phyloP scores from a whole-genome alignment of 228 moss, liverwort and hornwort species.

The Sphagnum fallax region DNA sequence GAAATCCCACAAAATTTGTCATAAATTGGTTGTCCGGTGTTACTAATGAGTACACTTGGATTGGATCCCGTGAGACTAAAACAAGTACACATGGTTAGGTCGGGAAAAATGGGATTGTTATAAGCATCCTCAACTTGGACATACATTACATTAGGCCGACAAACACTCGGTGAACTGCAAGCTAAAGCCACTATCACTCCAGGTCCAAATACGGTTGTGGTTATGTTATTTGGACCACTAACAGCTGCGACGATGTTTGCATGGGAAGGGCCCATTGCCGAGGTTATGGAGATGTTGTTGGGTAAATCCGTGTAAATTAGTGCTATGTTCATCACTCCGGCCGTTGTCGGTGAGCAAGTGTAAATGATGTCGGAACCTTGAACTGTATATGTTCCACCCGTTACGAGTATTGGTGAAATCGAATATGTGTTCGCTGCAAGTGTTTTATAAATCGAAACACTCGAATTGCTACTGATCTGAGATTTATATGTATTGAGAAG shows the following conservation, averaged over 20 bases:
- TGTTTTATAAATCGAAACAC: constrained; percentile 12
- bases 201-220: constrained; percentile 20
- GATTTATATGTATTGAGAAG: constrained; percentile 16
- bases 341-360: constrained; percentile 15
- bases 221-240: constrained; percentile 5
- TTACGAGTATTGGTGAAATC: neutral
- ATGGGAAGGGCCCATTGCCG: constrained; percentile 19
- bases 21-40: constrained; percentile 7
- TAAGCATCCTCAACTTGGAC: constrained; percentile 17
- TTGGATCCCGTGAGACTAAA: constrained; percentile 22
- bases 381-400: constrained; percentile 17
- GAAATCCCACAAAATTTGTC: constrained; percentile 21
- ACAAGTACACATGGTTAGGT: constrained; percentile 19
- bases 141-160: constrained; percentile 21
- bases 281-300: constrained; percentile 4
- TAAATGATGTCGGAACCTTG: constrained; percentile 16
- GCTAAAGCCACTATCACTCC: constrained; percentile 21
- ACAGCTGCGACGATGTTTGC: constrained; percentile 11
- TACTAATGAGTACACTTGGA: constrained; percentile 6
- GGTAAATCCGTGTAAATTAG: constrained; percentile 15
- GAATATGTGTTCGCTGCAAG: constrained; percentile 21
- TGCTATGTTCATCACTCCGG: constrained; percentile 23
- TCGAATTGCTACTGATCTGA: constrained; percentile 14
- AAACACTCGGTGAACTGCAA: constrained; percentile 21
- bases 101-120: constrained; percentile 18